Conservation (phyloP, 2,329 filamentous ascomycete species). For the Leptographium wingfieldii region DNA sequence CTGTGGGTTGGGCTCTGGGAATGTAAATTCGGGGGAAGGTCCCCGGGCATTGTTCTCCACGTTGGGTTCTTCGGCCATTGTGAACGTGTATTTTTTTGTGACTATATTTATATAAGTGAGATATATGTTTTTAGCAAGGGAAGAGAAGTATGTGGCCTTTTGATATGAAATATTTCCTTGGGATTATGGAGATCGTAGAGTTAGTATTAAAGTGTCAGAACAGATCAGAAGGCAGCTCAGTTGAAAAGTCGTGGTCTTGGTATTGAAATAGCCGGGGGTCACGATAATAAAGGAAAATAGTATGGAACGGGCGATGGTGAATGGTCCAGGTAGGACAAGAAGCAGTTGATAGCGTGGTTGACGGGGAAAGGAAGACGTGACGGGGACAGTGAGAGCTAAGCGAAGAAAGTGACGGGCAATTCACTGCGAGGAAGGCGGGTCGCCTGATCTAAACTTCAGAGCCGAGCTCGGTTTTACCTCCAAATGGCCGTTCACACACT, state of each 20-base stretch:
- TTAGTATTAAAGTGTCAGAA: no score
- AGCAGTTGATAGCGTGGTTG: not conserved
- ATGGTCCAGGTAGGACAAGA: not conserved
- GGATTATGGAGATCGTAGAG: no score
- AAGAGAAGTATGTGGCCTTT: no score
- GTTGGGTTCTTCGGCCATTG: not conserved
- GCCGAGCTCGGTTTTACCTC: not conserved
- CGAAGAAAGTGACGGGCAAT: not conserved
- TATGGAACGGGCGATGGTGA: not conserved
- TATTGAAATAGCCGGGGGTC: not conserved
- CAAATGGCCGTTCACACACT: not conserved
- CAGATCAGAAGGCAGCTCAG: no score
- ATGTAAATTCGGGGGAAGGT: not conserved
- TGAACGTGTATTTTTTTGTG: not conserved
- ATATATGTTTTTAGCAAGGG: not conserved
- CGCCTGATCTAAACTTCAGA: not conserved
- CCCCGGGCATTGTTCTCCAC: not conserved
- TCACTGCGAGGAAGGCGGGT: not conserved
- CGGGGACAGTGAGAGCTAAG: not conserved
- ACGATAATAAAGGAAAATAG: not conserved
- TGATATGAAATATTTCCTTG: no score
- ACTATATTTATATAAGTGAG: not conserved
- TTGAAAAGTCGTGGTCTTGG: no score
- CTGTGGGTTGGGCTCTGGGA: conserved; percentile 22
- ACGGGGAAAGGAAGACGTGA: not conserved